phyloP scores from a whole-genome alignment of 495 filamentous ascomycete genomes.

The Penicillium samsonianum region DNA sequence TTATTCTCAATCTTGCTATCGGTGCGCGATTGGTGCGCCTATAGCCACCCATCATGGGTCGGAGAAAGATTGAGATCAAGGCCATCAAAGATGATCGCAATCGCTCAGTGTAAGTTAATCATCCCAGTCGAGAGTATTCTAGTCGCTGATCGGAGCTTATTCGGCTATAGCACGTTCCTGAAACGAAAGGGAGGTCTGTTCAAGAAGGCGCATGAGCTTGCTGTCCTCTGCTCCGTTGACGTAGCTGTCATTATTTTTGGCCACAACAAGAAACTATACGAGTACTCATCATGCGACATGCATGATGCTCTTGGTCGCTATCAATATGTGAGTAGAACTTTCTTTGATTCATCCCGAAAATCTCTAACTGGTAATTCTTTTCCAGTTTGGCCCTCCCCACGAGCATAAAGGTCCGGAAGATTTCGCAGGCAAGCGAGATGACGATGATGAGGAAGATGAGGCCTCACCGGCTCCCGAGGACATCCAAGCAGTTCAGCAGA shows the following conservation, averaged over 20 bases:
- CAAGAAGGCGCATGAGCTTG: slow-evolving; percentile 99
- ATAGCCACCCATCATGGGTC: slow-evolving; percentile 53
- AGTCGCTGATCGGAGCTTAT: slow-evolving; percentile 7
- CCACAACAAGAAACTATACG: slow-evolving; percentile 96
- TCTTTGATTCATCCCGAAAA: slow-evolving; percentile 5
- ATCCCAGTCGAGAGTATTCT: neutral
- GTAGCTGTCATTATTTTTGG: slow-evolving; percentile 98
- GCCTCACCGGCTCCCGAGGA: slow-evolving; percentile 64
- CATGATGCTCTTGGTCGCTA: slow-evolving; percentile 83
- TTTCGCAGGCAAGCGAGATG: slow-evolving; percentile 80
- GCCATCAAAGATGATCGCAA: slow-evolving; percentile 99
- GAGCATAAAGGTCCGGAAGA: slow-evolving; percentile 96
- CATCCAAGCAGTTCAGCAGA: slow-evolving; percentile 43
- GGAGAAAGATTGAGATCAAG: slow-evolving; percentile 96
- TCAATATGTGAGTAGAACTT: slow-evolving; percentile 70
- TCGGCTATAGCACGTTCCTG: slow-evolving; percentile 75
- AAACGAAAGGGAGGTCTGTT: slow-evolving; percentile 98
- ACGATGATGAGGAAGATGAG: slow-evolving; percentile 87
- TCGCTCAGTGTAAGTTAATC: slow-evolving; percentile 84
- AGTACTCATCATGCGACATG: slow-evolving; percentile 94
- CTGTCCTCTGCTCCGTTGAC: slow-evolving; percentile 96
- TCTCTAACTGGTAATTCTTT: slow-evolving; percentile 6
- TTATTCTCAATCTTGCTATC: neutral
- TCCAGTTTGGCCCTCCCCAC: slow-evolving; percentile 84
- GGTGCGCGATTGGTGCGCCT: slow-evolving; percentile 18